These are phyloP conservation scores for Nemania sp. DNA, from an alignment of 2,329 filamentous ascomycete species.

Conservation along the genomic window DNA sequence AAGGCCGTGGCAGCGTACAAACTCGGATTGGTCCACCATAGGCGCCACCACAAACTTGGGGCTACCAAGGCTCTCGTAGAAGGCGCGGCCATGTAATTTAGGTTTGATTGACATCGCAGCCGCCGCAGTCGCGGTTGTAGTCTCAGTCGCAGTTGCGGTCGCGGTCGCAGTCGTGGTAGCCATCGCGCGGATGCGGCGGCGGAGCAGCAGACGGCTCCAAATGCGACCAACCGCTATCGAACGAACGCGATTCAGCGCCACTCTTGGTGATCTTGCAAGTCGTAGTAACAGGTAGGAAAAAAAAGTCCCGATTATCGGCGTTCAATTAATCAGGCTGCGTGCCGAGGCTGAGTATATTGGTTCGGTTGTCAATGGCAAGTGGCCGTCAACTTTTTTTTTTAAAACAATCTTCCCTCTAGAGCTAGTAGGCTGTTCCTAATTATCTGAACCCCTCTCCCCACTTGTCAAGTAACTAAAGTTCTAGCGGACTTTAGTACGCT, in stretches of 20 bases:
- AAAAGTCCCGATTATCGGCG: too few species aligned
- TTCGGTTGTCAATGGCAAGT: too few species aligned
- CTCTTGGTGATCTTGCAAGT: too few species aligned
- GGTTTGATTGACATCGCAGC: constrained; percentile 27
- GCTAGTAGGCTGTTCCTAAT: too few species aligned
- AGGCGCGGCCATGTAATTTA: constrained; percentile 82
- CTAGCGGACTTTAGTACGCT: too few species aligned
- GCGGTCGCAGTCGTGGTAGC: constrained; percentile 32
- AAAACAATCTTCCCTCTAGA: too few species aligned
- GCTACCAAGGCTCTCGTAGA: constrained; percentile 92
- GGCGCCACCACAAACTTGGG: constrained; percentile 90
- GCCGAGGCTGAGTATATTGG: too few species aligned
- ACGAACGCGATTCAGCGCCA: constrained; percentile 19
- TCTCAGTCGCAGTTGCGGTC: constrained; percentile 28
- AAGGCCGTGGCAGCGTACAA: constrained; percentile 61
- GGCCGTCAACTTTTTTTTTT: too few species aligned
- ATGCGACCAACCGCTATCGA: constrained; percentile 27
- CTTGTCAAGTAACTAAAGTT: too few species aligned
- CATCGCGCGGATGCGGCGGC: constrained; percentile 25
- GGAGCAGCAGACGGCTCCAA: constrained; percentile 24
- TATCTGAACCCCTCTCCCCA: too few species aligned
- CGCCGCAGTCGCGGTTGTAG: background rate
- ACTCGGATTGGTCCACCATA: constrained; percentile 98
- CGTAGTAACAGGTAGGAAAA: too few species aligned
- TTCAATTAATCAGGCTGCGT: too few species aligned